Conservation (phyloP, 495 filamentous ascomycete species). For the Hyaloscypha variabilis region DNA sequence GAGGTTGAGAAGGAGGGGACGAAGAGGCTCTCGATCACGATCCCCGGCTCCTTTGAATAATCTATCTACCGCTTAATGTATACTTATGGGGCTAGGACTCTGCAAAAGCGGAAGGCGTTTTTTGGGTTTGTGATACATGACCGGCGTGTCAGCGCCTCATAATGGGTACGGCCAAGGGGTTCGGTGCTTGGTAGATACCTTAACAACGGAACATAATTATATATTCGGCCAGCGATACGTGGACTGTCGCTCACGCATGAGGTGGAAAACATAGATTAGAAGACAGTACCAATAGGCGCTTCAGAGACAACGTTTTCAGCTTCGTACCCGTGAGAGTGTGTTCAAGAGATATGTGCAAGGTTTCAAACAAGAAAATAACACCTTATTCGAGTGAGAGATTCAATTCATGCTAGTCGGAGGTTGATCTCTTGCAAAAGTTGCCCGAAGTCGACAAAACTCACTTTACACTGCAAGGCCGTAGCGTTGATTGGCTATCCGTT, state of each 20-base stretch:
- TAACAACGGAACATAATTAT: conserved; percentile 25
- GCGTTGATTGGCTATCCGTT: conserved; percentile 15
- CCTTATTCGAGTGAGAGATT: too few relatives aligned
- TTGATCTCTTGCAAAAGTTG: too few relatives aligned
- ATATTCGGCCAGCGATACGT: background rate
- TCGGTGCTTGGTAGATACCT: conserved; percentile 17
- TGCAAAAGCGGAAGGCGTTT: conserved; percentile 11
- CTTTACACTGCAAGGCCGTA: conserved; percentile 10
- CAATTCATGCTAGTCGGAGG: too few relatives aligned
- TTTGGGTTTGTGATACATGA: conserved; percentile 2
- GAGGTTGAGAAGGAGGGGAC: conserved; percentile 19
- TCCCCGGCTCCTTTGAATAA: conserved; percentile 29
- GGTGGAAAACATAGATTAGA: conserved; percentile 14
- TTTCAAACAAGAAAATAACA: background rate
- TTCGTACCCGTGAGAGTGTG: background rate
- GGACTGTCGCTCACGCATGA: background rate
- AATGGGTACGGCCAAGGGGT: conserved; percentile 7
- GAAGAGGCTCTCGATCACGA: conserved; percentile 33
- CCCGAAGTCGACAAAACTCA: too few relatives aligned
- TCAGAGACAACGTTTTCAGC: conserved; percentile 1
- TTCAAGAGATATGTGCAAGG: background rate
- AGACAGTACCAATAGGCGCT: background rate
- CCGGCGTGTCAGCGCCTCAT: conserved; percentile 1
- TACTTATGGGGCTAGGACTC: background rate
- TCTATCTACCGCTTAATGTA: conserved; percentile 10